Evolutionary conservation across 1,284 basidiomycete species (phyloP).

Genomic region (Cutaneotrichosporon cavernicola): DNA sequence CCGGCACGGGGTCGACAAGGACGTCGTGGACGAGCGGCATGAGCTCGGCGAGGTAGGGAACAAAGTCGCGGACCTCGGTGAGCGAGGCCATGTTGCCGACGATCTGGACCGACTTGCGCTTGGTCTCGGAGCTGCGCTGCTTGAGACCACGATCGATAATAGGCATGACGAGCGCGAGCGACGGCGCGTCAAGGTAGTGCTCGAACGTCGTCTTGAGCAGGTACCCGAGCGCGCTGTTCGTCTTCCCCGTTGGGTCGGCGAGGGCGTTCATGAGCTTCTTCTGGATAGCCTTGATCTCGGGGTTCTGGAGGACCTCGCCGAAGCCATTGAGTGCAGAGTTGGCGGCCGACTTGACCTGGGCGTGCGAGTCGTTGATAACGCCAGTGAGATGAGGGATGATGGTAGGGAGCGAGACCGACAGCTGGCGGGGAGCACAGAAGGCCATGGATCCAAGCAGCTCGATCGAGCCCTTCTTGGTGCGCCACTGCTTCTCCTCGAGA

Average conservation of each 20-base stretch:
- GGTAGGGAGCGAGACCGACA: constrained; percentile 91
- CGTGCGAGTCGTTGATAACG: constrained; percentile 95
- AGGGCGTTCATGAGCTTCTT: constrained; percentile 92
- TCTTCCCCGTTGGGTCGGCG: constrained; percentile 88
- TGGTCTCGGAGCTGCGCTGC: constrained; percentile 88
- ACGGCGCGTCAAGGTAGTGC: constrained; percentile 98
- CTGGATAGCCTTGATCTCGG: constrained; percentile 89
- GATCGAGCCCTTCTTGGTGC: constrained; percentile 95
- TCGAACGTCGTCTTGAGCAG: constrained; percentile 94
- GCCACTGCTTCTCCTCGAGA: constrained; percentile 97
- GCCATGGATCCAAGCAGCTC: constrained; percentile 98
- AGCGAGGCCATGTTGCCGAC: constrained; percentile 93
- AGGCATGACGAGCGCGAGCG: constrained; percentile 92
- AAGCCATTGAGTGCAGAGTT: constrained; percentile 97
- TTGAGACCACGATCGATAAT: constrained; percentile 91
- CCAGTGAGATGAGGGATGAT: constrained; percentile 94
- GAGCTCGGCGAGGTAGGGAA: constrained; percentile 86
- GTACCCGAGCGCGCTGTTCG: constrained; percentile 74
- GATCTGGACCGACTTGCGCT: constrained; percentile 94
- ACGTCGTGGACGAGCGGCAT: constrained; percentile 90
- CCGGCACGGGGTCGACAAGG: constrained; percentile 91
- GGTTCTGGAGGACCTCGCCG: constrained; percentile 92
- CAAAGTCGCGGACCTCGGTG: constrained; percentile 93
- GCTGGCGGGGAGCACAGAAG: constrained; percentile 92
- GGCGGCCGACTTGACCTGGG: constrained; percentile 89